Evolutionary conservation across 192 early-diverging fungal species (phyloP).

Genomic region (Coemansia sp.): DNA sequence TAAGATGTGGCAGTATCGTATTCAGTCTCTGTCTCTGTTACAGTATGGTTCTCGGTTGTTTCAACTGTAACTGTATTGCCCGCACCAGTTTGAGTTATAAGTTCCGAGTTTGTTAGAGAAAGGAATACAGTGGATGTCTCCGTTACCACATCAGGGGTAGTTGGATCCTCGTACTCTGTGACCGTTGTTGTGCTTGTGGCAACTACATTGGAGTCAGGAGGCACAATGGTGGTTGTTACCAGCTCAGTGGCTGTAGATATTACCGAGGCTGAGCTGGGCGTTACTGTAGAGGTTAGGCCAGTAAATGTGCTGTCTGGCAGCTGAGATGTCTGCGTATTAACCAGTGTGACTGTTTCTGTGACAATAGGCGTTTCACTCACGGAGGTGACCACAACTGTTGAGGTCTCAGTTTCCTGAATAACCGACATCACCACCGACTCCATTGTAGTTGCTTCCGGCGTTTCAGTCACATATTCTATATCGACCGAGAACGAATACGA

Average conservation of each 20-base stretch:
- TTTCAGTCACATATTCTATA: background rate
- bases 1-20: background rate
- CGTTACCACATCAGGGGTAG: background rate
- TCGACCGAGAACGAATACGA: slow-evolving; percentile 1
- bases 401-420: slow-evolving; percentile 1
- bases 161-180: slow-evolving; percentile 10
- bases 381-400: slow-evolving; percentile 1
- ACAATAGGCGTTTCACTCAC: slow-evolving; percentile 1
- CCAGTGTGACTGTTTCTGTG: slow-evolving; percentile 4
- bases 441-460: background rate
- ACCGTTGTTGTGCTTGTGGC: slow-evolving; percentile 2
- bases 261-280: background rate
- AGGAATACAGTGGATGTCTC: slow-evolving; percentile 6
- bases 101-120: slow-evolving; percentile 4
- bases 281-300: background rate
- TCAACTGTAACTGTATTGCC: background rate
- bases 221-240: slow-evolving; percentile 1
- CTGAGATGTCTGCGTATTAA: slow-evolving; percentile 3
- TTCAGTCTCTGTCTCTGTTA: background rate
- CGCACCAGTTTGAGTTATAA: background rate
- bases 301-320: slow-evolving; percentile 1
- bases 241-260: slow-evolving; percentile 5
- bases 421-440: background rate
- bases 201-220: background rate
- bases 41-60: background rate